Conservation (phyloP, 2,329 filamentous ascomycete genomes). For the Fusarium decemcellulare region DNA sequence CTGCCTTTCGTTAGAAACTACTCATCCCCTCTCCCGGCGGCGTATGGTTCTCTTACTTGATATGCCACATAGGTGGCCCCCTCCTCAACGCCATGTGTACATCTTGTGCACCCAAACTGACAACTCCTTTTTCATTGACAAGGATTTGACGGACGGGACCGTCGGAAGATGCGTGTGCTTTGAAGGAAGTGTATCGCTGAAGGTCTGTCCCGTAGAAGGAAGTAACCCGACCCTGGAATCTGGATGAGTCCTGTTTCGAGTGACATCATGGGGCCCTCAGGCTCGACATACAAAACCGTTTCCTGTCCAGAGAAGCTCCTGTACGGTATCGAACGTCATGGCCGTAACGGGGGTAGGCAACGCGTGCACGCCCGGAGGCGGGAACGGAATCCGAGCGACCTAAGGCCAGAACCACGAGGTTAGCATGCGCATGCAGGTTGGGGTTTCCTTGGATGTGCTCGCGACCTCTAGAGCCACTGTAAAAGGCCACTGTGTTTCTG, state of each 20-base stretch:
- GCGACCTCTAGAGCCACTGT: background rate
- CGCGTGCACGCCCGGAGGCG: slow-evolving; percentile 80
- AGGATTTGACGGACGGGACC: slow-evolving; percentile 89
- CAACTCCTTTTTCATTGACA: slow-evolving; percentile 90
- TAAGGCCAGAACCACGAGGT: slow-evolving; percentile 53
- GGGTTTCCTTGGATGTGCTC: background rate
- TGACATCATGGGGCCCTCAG: background rate
- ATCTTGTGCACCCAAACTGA: slow-evolving; percentile 86
- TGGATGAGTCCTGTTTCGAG: slow-evolving; percentile 42
- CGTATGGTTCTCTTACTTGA: slow-evolving; percentile 69
- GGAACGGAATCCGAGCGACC: slow-evolving; percentile 86
- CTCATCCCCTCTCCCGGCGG: background rate
- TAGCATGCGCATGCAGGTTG: slow-evolving; percentile 16
- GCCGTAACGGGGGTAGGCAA: slow-evolving; percentile 81
- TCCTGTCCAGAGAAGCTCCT: slow-evolving; percentile 94
- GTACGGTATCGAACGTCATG: slow-evolving; percentile 88
- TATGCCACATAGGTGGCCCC: slow-evolving; percentile 90
- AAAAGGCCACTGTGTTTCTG: background rate
- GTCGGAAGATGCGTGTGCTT: slow-evolving; percentile 80
- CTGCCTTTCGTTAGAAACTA: slow-evolving; percentile 56
- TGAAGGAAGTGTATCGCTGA: slow-evolving; percentile 91
- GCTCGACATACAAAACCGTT: slow-evolving; percentile 83
- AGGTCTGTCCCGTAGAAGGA: slow-evolving; percentile 91
- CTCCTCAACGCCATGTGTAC: slow-evolving; percentile 90
- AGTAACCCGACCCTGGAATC: slow-evolving; percentile 81